Conservation (phyloP, 2,329 filamentous ascomycete species). For the Alternaria sp. region DNA sequence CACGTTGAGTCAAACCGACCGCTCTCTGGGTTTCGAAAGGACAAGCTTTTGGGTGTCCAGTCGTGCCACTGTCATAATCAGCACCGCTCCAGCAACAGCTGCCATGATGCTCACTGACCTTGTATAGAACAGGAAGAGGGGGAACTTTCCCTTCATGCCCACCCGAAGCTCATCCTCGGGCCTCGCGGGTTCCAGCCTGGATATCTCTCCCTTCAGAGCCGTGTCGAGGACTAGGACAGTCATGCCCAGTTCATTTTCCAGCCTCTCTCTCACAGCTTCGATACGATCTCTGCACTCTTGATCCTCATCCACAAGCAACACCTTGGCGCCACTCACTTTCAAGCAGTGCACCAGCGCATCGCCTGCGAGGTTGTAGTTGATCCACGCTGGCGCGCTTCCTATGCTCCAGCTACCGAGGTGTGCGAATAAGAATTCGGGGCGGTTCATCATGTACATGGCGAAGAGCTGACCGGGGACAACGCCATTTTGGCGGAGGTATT, state of each 20-base stretch:
- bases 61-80: conserved; percentile 68
- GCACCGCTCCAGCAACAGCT: background rate
- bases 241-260: conserved; percentile 67
- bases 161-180: conserved; percentile 66
- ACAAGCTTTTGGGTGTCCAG: conserved; percentile 77
- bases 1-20: conserved; percentile 51
- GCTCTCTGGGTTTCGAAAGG: conserved; percentile 64
- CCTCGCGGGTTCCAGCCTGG: conserved; percentile 58
- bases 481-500: conserved; percentile 55
- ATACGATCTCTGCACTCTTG: conserved; percentile 65
- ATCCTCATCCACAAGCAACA: conserved; percentile 59
- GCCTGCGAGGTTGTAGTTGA: conserved; percentile 74
- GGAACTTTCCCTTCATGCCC: conserved; percentile 61
- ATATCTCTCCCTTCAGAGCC: conserved; percentile 58
- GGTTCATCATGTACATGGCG: conserved; percentile 73
- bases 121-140: conserved; percentile 75
- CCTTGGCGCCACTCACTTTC: conserved; percentile 62
- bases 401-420: conserved; percentile 73
- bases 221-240: conserved; percentile 64
- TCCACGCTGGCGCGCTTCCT: conserved; percentile 73
- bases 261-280: conserved; percentile 58
- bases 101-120: conserved; percentile 51
- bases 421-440: conserved; percentile 71
- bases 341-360: conserved; percentile 73
- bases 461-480: conserved; percentile 69